phyloP scores from a whole-genome alignment of 2,329 filamentous ascomycete genomes.

The Fusarium xylarioides region DNA sequence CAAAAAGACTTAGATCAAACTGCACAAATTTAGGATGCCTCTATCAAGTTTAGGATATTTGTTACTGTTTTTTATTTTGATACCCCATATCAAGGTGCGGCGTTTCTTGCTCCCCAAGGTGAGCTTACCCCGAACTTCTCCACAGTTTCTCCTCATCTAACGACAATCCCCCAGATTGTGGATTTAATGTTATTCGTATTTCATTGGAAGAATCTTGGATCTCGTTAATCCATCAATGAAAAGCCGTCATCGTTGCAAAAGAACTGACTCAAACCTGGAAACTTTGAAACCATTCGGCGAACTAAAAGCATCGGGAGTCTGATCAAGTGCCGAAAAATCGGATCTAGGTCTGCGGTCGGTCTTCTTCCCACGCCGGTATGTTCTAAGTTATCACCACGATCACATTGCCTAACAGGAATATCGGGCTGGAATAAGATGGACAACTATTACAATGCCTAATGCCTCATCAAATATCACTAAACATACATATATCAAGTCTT shows the following conservation, averaged over 20 bases:
- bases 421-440: neutral
- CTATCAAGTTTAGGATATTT: too few species aligned
- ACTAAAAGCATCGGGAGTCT: neutral
- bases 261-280: neutral
- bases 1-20: too few species aligned
- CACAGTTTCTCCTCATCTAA: conserved; percentile 17
- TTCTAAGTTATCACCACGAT: neutral
- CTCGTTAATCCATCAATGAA: neutral
- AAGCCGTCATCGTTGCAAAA: neutral
- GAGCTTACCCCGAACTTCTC: conserved; percentile 13
- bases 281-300: neutral
- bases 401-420: neutral
- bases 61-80: too few species aligned
- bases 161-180: neutral
- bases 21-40: too few species aligned
- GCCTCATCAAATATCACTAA: neutral
- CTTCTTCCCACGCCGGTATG: neutral
- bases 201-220: neutral
- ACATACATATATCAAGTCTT: neutral
- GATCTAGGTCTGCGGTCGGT: neutral
- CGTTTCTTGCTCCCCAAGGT: too few species aligned
- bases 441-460: too few species aligned
- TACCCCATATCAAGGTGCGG: too few species aligned
- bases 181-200: neutral
- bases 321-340: conserved; percentile 5